A percentile compares a stretch with the other conserved stretches of the same genome.
These are phyloP conservation scores for Tarenaya hassleriana DNA, from an alignment of 345 rosid species.

Conservation along the genomic window DNA sequence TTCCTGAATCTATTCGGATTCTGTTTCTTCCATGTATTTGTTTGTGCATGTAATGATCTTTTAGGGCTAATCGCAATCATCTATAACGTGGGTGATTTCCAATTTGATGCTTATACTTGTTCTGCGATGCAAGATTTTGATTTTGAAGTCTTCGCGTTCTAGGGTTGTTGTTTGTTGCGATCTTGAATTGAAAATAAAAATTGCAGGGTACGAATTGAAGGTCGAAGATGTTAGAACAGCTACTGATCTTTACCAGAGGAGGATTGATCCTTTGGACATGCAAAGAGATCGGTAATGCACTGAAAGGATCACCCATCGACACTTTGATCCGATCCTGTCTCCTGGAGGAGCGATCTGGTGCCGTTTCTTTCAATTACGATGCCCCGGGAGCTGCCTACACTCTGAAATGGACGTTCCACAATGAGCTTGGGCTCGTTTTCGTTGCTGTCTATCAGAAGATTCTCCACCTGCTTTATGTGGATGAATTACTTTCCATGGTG, in stretches of 20 bases:
- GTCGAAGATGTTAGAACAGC: conserved; percentile 78
- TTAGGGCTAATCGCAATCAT: no score
- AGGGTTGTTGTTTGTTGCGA: neutral
- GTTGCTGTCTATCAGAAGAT: conserved; percentile 95
- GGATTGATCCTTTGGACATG: conserved; percentile 98
- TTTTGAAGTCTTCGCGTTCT: neutral
- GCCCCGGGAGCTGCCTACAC: conserved; percentile 81
- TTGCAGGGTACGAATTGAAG: conserved; percentile 32
- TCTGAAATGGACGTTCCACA: conserved; percentile 95
- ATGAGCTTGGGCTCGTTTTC: conserved; percentile 90
- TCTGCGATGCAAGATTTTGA: neutral
- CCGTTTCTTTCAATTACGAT: conserved; percentile 61
- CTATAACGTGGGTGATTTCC: no score
- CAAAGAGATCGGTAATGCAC: conserved; percentile 88
- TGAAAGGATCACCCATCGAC: conserved; percentile 88
- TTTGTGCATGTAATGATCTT: no score
- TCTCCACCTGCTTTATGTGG: conserved; percentile 84
- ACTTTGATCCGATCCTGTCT: conserved; percentile 87
- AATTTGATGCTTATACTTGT: neutral
- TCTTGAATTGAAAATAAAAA: conserved; percentile 13
- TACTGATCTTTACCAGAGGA: conserved; percentile 86
- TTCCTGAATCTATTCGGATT: no score
- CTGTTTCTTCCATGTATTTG: no score
- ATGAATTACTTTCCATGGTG: conserved; percentile 74
- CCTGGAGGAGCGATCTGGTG: conserved; percentile 95